Conservation (phyloP, 768 basidiomycete species). For the Neoboletus subvelutipes region DNA sequence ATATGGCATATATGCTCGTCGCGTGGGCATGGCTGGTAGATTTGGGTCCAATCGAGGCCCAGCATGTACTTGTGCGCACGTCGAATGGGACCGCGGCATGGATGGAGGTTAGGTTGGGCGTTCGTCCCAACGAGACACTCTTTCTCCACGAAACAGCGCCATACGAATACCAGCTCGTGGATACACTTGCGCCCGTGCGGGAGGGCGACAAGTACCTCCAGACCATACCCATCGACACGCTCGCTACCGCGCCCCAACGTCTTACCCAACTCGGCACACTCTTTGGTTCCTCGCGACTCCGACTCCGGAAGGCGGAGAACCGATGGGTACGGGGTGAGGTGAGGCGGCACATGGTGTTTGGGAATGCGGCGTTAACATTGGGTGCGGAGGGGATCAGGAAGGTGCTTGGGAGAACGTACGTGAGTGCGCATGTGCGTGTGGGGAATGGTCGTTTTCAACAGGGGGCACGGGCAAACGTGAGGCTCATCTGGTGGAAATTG, state of each 20-base stretch:
- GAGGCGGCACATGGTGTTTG: conserved; percentile 57
- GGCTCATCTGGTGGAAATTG: conserved; percentile 56
- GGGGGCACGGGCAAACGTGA: conserved; percentile 41
- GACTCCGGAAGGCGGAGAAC: conserved; percentile 43
- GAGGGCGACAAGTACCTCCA: conserved; percentile 13
- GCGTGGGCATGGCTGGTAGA: conserved; percentile 74
- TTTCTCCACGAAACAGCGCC: conserved; percentile 51
- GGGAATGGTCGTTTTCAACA: conserved; percentile 63
- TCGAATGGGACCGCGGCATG: conserved; percentile 47
- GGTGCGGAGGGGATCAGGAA: conserved; percentile 45
- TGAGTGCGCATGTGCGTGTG: conserved; percentile 66
- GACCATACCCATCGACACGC: conserved; percentile 9
- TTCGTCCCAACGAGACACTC: conserved; percentile 42
- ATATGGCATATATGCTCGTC: conserved; percentile 58
- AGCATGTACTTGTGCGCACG: conserved; percentile 45
- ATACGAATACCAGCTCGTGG: conserved; percentile 47
- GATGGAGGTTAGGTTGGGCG: conserved; percentile 16
- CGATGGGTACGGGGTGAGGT: conserved; percentile 44
- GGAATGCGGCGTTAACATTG: conserved; percentile 45
- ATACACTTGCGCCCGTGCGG: conserved; percentile 9
- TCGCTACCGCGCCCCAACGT: conserved; percentile 32
- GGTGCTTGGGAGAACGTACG: conserved; percentile 46
- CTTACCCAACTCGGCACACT: conserved; percentile 72
- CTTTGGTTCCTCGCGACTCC: conserved; percentile 72
- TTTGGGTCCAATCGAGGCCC: conserved; percentile 37